phyloP scores from a whole-genome alignment of 164 flowering plant genomes.

The Dillenia turbinata region DNA sequence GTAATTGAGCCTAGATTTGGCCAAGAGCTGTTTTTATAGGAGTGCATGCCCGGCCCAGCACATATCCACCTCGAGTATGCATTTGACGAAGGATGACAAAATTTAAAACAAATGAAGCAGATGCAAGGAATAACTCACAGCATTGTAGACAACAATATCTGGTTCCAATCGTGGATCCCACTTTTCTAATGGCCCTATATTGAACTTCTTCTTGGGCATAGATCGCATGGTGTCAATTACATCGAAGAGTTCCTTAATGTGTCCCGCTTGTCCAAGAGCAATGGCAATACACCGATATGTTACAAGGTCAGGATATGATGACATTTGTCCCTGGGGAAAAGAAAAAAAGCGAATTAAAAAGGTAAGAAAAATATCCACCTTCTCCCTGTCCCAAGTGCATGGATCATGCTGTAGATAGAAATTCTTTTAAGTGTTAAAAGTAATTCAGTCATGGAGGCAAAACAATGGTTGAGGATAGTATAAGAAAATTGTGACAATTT shows the following conservation, averaged over 20 bases:
- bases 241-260: constrained; percentile 88
- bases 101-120: neutral
- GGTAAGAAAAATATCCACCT: too few species aligned
- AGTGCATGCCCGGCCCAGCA: too few species aligned
- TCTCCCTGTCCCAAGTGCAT: too few species aligned
- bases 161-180: constrained; percentile 91
- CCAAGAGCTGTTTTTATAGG: too few species aligned
- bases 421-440: too few species aligned
- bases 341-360: neutral
- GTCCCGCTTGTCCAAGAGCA: constrained; percentile 96
- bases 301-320: constrained; percentile 83
- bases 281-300: constrained; percentile 85
- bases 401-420: too few species aligned
- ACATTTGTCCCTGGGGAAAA: constrained; percentile 53
- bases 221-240: constrained; percentile 86
- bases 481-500: too few species aligned
- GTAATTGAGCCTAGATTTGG: too few species aligned
- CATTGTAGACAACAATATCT: constrained; percentile 75
- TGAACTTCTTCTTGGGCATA: constrained; percentile 66
- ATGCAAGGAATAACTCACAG: constrained; percentile 48
- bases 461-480: too few species aligned
- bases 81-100: too few species aligned
- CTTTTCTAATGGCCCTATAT: constrained; percentile 41
- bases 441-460: too few species aligned
- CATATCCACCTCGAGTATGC: too few species aligned